Base-by-base conservation (phyloP, 2,329 filamentous ascomycete genomes). In the Cercospora canescens region DNA sequence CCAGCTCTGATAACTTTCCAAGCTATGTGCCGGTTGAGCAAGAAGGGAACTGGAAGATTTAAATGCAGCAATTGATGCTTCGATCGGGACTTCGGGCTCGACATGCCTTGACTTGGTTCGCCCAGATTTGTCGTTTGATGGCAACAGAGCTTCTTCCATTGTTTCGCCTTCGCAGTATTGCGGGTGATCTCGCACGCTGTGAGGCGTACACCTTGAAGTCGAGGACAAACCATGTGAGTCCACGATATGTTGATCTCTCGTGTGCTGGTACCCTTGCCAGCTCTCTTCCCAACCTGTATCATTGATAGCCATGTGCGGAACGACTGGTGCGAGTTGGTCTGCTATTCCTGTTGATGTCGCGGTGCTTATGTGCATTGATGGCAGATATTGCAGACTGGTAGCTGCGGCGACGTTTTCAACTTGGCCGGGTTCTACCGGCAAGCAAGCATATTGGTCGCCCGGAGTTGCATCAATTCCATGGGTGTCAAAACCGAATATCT, bases 21-120 rank as follows among this genome's bases (percentile, higher is more conserved):
- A 52, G 16, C 45, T 52, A 11, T 16, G 45, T 30, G 45, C 60
- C 12, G 68, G 69, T 11, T 62, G 58, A 16, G 65, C 66, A 34
- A 55, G 30, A 37, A 69, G 70, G 34, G 35, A 48, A 37, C 69
- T 73, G n/a, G 65, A 67, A 14, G 72, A 74, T 52, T 54, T 62
- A 30, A 74, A 14, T 12, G 69, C 71, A 16, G 54, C 55, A 35
- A 71, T 30, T 26, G 24, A 52, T 52, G 45, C 26, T 52, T 26
- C 11, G 24, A 26, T 52, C 18, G 32, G 11, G 71, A 73, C n/a
- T 60, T 62, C 24, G 68, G 58, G 48, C 63, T 72, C 21, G 66
- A 67, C 6, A 35, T n/a, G 34, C 24, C 4, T 56, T 32, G 52
- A 32, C 18, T 26, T 52, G 24, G 16, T 11, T 30, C 28, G n/a